These are phyloP conservation scores for Lachancea quebecensis DNA, from an alignment of 805 yeast species.

Conservation along the genomic window DNA sequence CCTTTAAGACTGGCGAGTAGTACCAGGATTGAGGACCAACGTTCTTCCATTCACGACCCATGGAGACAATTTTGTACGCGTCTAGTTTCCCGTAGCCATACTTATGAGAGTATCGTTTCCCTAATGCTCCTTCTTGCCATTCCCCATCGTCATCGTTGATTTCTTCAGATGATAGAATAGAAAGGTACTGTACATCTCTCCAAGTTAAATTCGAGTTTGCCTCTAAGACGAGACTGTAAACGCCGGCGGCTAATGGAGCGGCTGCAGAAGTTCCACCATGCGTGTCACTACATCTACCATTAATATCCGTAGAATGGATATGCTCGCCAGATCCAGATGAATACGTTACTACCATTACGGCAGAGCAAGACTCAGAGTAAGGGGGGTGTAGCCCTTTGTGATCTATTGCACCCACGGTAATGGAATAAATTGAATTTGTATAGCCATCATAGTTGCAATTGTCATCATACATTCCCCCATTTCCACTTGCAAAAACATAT, in stretches of 20 bases:
- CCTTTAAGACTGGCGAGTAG: constrained; percentile 40
- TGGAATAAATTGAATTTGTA: constrained; percentile 89
- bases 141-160: constrained; percentile 59
- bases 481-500: constrained; percentile 94
- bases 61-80: constrained; percentile 63
- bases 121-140: constrained; percentile 67
- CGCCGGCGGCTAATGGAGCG: constrained; percentile 97
- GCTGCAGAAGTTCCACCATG: constrained; percentile 99
- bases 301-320: constrained; percentile 81
- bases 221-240: constrained; percentile 72
- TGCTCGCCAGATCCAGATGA: constrained; percentile 86
- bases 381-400: constrained; percentile 79
- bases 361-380: constrained; percentile 89
- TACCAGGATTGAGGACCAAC: constrained; percentile 92
- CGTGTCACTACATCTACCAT: constrained; percentile 54
- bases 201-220: constrained; percentile 86
- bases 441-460: constrained; percentile 97
- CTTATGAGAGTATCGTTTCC: constrained; percentile 68
- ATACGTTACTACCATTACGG: constrained; percentile 89
- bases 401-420: constrained; percentile 92
- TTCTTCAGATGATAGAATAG: constrained; percentile 63
- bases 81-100: constrained; percentile 93
- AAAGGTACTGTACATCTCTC: constrained; percentile 89
- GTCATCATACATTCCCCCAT: constrained; percentile 78
- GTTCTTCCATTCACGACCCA: constrained; percentile 68